Base-by-base conservation (phyloP, 2,329 filamentous ascomycete species). In the Fusarium metavorans region DNA sequence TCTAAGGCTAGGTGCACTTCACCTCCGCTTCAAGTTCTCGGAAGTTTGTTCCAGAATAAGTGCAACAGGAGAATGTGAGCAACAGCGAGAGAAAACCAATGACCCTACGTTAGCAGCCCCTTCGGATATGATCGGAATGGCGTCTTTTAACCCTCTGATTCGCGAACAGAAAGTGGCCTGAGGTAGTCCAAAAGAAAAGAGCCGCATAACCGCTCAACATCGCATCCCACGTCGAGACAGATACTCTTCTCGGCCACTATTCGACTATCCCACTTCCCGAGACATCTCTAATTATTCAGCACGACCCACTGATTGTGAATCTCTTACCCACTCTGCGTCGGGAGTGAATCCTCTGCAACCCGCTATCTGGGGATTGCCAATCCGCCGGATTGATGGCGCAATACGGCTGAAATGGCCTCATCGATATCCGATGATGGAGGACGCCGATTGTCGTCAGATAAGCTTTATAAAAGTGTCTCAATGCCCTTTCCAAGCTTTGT, bases 351-450 rank as follows among this genome's bases (percentile, higher is more conserved):
- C 59, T 64, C 45, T 64, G 65, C 62, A 58, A 43, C 60, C 60
- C 52, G 39, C 41, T 65, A 57, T 65, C 50, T 30, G 30, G 14
- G 23, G 39, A 43, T 76, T 77, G 73, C 52, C 71, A 76, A 77
- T 77, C 13, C 43, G 9, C 41, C 50, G 9, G 57, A 59, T 45
- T 48, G 66, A 77, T 77, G 72, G 75, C 75, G 75, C 73, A 74
- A 77, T 77, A 61, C 48, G 54, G 48, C 67, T 58, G 64, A 71
- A 71, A 76, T 77, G 67, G 69, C 59, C 64, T 68, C 75, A 71
- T 69, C 37, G 9, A 35, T 59, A 56, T 34, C 27, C 25, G 45
- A 18, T 7, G 20, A 14, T 35, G 52, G 45, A 48, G 52, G 16
- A 63, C 64, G 56, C 48, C 54, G 65, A n/a, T 27, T 37, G 20